A percentile compares a stretch with the other conserved stretches of the same genome.
Conservation (phyloP, 441 rosid species). For the Mallotus japonicus region DNA sequence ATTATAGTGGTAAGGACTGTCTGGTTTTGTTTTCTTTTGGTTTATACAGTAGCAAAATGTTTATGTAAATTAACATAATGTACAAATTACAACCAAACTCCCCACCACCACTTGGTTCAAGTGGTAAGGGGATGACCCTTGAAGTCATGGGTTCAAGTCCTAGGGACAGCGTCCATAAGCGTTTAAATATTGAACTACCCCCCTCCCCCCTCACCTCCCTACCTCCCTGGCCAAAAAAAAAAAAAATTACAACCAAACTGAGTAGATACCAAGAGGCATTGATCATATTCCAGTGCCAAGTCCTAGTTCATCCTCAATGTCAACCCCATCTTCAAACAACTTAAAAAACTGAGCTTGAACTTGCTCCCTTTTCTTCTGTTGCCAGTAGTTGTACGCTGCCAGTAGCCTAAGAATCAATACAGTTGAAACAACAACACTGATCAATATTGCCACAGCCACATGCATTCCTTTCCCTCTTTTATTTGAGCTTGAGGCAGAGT, state of each 20-base stretch:
- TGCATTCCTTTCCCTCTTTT: conserved; percentile 34
- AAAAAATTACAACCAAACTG: background rate
- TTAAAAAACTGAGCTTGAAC: conserved; percentile 88
- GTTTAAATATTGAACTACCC: too few species aligned
- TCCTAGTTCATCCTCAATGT: conserved; percentile 71
- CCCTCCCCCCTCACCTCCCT: too few species aligned
- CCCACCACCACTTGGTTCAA: too few species aligned
- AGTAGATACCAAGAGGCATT: background rate
- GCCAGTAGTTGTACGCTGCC: conserved; percentile 50
- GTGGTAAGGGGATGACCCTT: too few species aligned
- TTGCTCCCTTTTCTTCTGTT: conserved; percentile 72
- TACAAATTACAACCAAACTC: too few species aligned
- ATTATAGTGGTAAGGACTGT: too few species aligned
- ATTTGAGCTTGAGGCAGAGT: conserved; percentile 25
- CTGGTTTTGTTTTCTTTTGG: too few species aligned
- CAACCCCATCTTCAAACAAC: conserved; percentile 89
- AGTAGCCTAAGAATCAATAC: conserved; percentile 44
- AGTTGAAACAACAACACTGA: conserved; percentile 38
- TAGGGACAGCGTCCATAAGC: too few species aligned
- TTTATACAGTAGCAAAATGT: too few species aligned
- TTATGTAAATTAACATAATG: too few species aligned
- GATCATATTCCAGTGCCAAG: conserved; percentile 28
- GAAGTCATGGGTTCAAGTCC: too few species aligned
- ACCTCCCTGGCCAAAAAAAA: too few species aligned
- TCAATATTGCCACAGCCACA: conserved; percentile 42